Base-by-base conservation (phyloP, 495 filamentous ascomycete genomes). In the Immersiella caudata region DNA sequence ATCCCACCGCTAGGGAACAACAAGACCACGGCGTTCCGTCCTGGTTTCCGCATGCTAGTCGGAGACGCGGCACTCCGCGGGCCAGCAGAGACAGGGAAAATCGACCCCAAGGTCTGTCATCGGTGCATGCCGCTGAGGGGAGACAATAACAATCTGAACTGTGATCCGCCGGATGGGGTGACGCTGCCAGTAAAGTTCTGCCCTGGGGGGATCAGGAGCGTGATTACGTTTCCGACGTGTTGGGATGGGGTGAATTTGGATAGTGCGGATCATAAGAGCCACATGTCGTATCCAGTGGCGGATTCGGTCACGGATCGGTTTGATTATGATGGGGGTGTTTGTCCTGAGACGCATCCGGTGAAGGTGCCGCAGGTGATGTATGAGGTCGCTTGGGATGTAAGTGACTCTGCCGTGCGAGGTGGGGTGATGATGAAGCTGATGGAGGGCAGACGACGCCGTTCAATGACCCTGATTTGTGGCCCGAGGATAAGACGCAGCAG, bases 171-270 rank as follows among this genome's bases (percentile, higher is more conserved):
- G 6, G 67, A 69, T 40, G 36, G 50, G 9, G 40, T 65, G 18
- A 58, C 27, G 59, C 22, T 69, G 26, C 67, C 67, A 4, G 22
- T 0, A 8, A 62, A 65, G 67, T 69, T 69, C 18, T 69, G 67
- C 40, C 49, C 55, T 1, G 67, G 67, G 1, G 67, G 67, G 6
- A 69, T 69, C 24, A 29, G 67, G 56, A 69, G 67, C 12, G 67
- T 69, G 6, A 73, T 91, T 40, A 85, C 88, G 80, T 91, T 91
- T 74, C 89, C 89, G 5, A 87, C 85, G 6, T 91, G 89, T 78
- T 91, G 89, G 89, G 87, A 91, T 72, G 89, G 89, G 18, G 79
- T 87, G 67, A 82, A 88, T 65, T 69, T 81, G 21, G 87, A 89
- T 65, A 81, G 84, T 27, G 62, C 58, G 36, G 67, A 69, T 35